These are phyloP conservation scores for Colletotrichum truncatum DNA, from an alignment of 2,329 filamentous ascomycete genomes.

Conservation along the genomic window DNA sequence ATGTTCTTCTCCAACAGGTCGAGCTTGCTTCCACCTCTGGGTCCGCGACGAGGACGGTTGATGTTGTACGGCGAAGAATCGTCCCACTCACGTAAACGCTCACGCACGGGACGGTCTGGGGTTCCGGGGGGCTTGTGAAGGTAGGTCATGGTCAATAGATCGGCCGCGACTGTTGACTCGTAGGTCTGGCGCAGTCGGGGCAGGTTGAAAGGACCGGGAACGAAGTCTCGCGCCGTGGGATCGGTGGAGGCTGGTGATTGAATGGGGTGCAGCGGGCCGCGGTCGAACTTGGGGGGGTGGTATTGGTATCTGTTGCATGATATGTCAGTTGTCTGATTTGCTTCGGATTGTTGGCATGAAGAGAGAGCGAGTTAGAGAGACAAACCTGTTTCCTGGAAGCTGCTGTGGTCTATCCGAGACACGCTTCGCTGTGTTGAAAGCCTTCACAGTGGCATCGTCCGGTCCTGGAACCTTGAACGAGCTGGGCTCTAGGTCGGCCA, in stretches of 20 bases:
- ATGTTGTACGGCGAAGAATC: slow-evolving; percentile 94
- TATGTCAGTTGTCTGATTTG: slow-evolving; percentile 35
- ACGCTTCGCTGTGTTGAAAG: slow-evolving; percentile 51
- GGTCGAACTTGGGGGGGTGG: slow-evolving; percentile 92
- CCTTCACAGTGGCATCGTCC: slow-evolving; percentile 46
- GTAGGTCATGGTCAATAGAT: slow-evolving; percentile 91
- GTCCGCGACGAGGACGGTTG: slow-evolving; percentile 85
- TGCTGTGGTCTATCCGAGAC: slow-evolving; percentile 43
- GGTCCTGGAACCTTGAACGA: slow-evolving; percentile 55
- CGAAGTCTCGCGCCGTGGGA: slow-evolving; percentile 86
- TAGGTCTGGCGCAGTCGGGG: slow-evolving; percentile 92
- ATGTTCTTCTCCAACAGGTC: slow-evolving; percentile 77
- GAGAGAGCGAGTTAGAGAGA: slow-evolving; percentile 16
- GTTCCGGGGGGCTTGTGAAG: slow-evolving; percentile 85
- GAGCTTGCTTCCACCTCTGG: slow-evolving; percentile 79
- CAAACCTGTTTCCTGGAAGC: slow-evolving; percentile 59
- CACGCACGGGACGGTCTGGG: slow-evolving; percentile 56
- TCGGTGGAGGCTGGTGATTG: slow-evolving; percentile 89
- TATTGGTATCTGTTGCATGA: slow-evolving; percentile 77
- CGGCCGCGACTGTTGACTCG: slow-evolving; percentile 83
- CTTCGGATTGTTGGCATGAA: too few relatives aligned
- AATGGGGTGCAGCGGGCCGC: slow-evolving; percentile 91
- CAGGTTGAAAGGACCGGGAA: slow-evolving; percentile 89
- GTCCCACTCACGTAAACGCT: slow-evolving; percentile 85
- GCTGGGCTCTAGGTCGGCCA: slow-evolving; percentile 60